Evolutionary conservation across 768 basidiomycete species (phyloP).

Genomic region (Amyloporia xantha): DNA sequence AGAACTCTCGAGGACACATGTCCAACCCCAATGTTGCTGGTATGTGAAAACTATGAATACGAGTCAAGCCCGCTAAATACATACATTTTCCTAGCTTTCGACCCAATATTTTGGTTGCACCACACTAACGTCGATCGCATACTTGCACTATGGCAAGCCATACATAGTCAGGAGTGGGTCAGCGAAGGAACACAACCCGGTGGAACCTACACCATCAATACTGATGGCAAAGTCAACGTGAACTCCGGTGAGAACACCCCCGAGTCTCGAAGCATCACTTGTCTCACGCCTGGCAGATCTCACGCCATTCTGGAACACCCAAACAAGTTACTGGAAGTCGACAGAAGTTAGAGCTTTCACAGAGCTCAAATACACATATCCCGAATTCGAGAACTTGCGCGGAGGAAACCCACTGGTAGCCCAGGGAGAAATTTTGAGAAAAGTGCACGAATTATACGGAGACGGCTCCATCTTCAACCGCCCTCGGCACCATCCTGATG

Average conservation of each 20-base stretch:
- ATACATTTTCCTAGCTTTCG: slow-evolving; percentile 39
- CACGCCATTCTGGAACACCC: slow-evolving; percentile 40
- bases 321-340: slow-evolving; percentile 35
- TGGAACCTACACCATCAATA: slow-evolving; percentile 12
- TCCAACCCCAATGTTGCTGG: slow-evolving; percentile 33
- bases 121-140: slow-evolving; percentile 50
- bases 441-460: slow-evolving; percentile 30
- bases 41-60: slow-evolving; percentile 9
- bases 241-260: slow-evolving; percentile 4
- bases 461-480: not conserved
- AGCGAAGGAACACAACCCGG: slow-evolving; percentile 4
- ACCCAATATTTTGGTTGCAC: slow-evolving; percentile 50
- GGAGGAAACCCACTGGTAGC: slow-evolving; percentile 23
- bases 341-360: slow-evolving; percentile 20
- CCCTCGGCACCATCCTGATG: not conserved
- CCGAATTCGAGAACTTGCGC: slow-evolving; percentile 40
- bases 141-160: slow-evolving; percentile 42
- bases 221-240: slow-evolving; percentile 8
- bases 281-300: slow-evolving; percentile 35
- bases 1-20: slow-evolving; percentile 39
- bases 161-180: slow-evolving; percentile 38
- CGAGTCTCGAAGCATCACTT: not conserved
- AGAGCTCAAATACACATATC: slow-evolving; percentile 41
- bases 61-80: not conserved
- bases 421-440: slow-evolving; percentile 25